Percentiles rank a stretch among this genome's conserved stretches.
Conservation (phyloP, 495 filamentous ascomycete species). For the Penicillium subrubescens region DNA sequence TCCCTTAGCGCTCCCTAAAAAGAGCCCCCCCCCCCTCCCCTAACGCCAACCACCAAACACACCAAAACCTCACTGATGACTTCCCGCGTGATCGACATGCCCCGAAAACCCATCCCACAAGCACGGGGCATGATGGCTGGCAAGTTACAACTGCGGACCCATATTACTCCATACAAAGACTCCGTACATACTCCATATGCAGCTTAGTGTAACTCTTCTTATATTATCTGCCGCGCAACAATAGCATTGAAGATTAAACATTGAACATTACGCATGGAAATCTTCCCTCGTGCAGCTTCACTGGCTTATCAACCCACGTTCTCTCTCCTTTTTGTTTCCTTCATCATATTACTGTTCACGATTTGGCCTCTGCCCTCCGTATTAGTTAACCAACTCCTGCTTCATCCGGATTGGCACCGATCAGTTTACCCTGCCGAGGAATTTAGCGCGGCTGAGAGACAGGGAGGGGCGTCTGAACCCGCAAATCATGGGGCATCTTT, state of each 20-base stretch:
- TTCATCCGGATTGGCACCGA: slow-evolving; percentile 14
- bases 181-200: background rate
- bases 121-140: background rate
- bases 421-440: slow-evolving; percentile 4
- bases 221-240: background rate
- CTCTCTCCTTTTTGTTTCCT: background rate
- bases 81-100: slow-evolving; percentile 46
- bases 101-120: slow-evolving; percentile 10
- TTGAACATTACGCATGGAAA: background rate
- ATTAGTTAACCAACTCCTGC: slow-evolving; percentile 12
- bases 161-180: background rate
- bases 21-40: background rate
- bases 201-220: background rate
- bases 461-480: slow-evolving; percentile 6
- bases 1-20: slow-evolving; percentile 9
- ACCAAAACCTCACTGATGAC: slow-evolving; percentile 8
- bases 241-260: background rate
- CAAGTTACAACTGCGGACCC: background rate
- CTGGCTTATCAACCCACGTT: background rate
- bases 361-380: background rate
- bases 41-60: background rate
- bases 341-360: background rate
- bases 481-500: slow-evolving; percentile 15
- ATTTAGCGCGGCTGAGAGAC: slow-evolving; percentile 10
- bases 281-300: background rate